Percentiles rank a stretch among this genome's conserved stretches.
Evolutionary conservation across 2,329 filamentous ascomycete species (phyloP).

Genomic region (Septoria petroselini): DNA sequence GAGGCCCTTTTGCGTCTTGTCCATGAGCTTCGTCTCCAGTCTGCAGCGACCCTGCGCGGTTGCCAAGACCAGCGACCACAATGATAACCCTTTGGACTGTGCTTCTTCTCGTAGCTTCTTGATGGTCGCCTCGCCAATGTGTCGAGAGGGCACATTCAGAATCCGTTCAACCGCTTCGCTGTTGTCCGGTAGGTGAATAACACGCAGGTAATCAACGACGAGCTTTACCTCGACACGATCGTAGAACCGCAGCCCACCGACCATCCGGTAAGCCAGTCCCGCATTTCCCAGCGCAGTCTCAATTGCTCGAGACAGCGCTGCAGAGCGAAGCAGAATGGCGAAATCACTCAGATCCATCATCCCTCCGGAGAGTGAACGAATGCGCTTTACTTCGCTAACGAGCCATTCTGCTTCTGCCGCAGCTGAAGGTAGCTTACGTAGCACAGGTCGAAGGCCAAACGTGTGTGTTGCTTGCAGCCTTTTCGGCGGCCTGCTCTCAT

Average conservation of each 20-base stretch:
- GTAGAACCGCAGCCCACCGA: constrained; percentile 87
- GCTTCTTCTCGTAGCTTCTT: constrained; percentile 74
- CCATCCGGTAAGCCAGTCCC: constrained; percentile 86
- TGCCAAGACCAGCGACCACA: constrained; percentile 73
- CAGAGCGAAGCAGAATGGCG: constrained; percentile 82
- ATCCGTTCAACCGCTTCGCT: constrained; percentile 81
- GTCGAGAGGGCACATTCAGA: constrained; percentile 78
- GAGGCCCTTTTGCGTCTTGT: constrained; percentile 56
- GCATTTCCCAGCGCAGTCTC: constrained; percentile 76
- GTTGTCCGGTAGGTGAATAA: constrained; percentile 79
- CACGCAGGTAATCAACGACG: constrained; percentile 80
- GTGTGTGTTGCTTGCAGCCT: constrained; percentile 74
- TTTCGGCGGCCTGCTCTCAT: constrained; percentile 75
- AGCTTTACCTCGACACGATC: constrained; percentile 86
- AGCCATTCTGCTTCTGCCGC: constrained; percentile 83
- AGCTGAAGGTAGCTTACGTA: constrained; percentile 69
- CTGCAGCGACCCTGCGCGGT: constrained; percentile 52
- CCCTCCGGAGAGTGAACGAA: constrained; percentile 66
- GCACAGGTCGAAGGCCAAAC: constrained; percentile 73
- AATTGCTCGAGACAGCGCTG: constrained; percentile 77
- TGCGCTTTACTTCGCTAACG: constrained; percentile 73
- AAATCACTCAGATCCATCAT: constrained; percentile 74
- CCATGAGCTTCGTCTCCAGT: constrained; percentile 54
- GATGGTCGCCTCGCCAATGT: constrained; percentile 75
- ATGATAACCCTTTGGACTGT: constrained; percentile 61